Percentiles rank a stretch among this genome's conserved stretches.
phyloP scores from a whole-genome alignment of 306 rosid genomes.

The Begonia loranthoides region DNA sequence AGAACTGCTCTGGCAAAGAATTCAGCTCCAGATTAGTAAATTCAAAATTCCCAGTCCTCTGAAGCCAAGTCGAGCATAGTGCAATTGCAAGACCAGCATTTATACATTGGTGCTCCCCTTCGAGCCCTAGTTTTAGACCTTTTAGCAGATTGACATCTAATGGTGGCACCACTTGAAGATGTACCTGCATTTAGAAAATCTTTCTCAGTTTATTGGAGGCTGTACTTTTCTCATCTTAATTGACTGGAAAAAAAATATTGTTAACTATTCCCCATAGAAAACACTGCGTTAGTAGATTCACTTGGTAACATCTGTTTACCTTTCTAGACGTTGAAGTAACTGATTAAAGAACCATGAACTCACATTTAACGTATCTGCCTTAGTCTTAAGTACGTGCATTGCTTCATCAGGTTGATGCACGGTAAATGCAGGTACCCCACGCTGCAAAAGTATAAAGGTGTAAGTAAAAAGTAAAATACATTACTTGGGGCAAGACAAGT shows the following conservation, averaged over 20 bases:
- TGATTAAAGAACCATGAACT: conserved; percentile 19
- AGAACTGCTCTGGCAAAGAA: conserved; percentile 62
- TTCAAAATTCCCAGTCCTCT: conserved; percentile 49
- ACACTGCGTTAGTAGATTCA: too few species aligned
- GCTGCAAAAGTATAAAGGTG: conserved; percentile 31
- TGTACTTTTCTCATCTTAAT: too few species aligned
- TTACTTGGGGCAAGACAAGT: not conserved
- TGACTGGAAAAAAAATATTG: too few species aligned
- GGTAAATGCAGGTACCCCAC: conserved; percentile 59
- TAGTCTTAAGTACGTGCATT: conserved; percentile 68
- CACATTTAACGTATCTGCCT: conserved; percentile 63
- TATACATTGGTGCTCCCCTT: conserved; percentile 84
- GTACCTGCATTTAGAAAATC: conserved; percentile 35
- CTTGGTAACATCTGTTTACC: too few species aligned
- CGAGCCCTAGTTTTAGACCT: conserved; percentile 78
- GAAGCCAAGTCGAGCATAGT: conserved; percentile 80
- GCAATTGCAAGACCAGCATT: conserved; percentile 93
- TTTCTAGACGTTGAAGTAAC: not conserved
- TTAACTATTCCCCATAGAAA: too few species aligned
- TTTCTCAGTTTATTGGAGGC: conserved; percentile 9
- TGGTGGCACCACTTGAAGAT: conserved; percentile 49
- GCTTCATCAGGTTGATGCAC: conserved; percentile 90
- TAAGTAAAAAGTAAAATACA: conserved; percentile 1
- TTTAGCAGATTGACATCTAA: conserved; percentile 51
- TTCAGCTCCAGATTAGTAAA: conserved; percentile 24